These are phyloP conservation scores for Neonothopanus nambi DNA, from an alignment of 1,284 basidiomycete species.

Conservation along the genomic window DNA sequence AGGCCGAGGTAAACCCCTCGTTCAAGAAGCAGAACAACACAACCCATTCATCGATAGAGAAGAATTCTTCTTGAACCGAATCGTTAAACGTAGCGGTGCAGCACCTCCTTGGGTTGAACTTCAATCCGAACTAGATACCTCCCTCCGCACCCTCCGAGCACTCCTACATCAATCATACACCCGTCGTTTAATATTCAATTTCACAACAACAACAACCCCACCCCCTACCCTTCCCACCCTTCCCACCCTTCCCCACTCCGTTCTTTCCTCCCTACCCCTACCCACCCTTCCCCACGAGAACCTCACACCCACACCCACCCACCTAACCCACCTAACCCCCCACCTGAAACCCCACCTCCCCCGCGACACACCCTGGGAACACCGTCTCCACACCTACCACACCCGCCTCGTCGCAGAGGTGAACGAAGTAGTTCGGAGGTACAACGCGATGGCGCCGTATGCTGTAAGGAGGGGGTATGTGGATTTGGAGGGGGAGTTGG, in stretches of 20 bases:
- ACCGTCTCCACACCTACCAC: slow-evolving; percentile 71
- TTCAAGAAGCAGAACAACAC: slow-evolving; percentile 58
- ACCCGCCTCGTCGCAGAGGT: slow-evolving; percentile 67
- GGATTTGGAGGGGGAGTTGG: slow-evolving; percentile 57
- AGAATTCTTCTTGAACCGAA: slow-evolving; percentile 87
- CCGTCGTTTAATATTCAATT: slow-evolving; percentile 60
- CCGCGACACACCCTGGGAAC: slow-evolving; percentile 77
- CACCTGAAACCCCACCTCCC: slow-evolving; percentile 45
- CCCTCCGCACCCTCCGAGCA: slow-evolving; percentile 63
- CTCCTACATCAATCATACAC: slow-evolving; percentile 68
- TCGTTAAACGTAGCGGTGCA: slow-evolving; percentile 82
- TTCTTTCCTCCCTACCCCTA: too few relatives aligned
- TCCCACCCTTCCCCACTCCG: slow-evolving; percentile 28
- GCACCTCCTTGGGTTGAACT: slow-evolving; percentile 92
- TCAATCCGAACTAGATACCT: slow-evolving; percentile 52
- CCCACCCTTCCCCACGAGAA: too few relatives aligned
- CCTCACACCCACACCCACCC: too few relatives aligned
- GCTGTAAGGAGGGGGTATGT: slow-evolving; percentile 66
- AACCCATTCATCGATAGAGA: slow-evolving; percentile 83
- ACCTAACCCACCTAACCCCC: slow-evolving; percentile 39
- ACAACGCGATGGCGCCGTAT: slow-evolving; percentile 80
- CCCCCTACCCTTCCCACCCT: too few relatives aligned
- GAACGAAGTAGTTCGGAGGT: slow-evolving; percentile 74
- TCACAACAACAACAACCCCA: slow-evolving; percentile 50
- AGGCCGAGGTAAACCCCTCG: slow-evolving; percentile 75